These are phyloP conservation scores for Penicillium sp. DNA, from an alignment of 2,329 filamentous ascomycete species.

Conservation along the genomic window DNA sequence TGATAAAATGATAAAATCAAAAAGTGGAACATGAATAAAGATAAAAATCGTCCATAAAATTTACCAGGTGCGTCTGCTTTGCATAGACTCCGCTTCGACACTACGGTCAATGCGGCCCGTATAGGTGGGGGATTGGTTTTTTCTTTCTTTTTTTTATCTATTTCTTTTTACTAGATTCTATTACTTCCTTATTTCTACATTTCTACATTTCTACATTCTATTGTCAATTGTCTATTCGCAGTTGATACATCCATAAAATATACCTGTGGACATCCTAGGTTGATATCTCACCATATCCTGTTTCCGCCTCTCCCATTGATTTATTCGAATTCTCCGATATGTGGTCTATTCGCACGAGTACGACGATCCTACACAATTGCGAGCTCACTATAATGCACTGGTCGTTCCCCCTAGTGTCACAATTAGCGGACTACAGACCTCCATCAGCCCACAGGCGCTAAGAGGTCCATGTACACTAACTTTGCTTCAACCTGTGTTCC, in stretches of 20 bases:
- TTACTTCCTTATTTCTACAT: background rate
- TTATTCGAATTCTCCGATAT: constrained; percentile 10
- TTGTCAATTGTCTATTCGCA: background rate
- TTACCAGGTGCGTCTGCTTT: constrained; percentile 18
- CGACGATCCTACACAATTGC: constrained; percentile 7
- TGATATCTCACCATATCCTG: background rate
- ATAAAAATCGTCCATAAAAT: background rate
- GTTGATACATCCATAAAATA: background rate
- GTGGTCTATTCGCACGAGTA: constrained; percentile 13
- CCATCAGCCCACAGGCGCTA: constrained; percentile 7
- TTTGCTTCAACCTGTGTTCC: constrained; percentile 18
- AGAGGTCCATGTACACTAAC: constrained; percentile 9
- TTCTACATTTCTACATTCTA: background rate
- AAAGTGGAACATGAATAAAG: constrained; percentile 1
- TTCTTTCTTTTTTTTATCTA: background rate
- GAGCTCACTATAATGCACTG: constrained; percentile 7
- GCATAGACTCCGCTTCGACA: constrained; percentile 18
- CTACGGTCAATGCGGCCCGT: constrained; percentile 23
- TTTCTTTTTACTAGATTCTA: background rate
- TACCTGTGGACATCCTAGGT: background rate
- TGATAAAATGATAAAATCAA: no score
- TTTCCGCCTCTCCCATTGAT: background rate
- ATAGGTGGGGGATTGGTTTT: constrained; percentile 9
- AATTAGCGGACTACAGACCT: constrained; percentile 3
- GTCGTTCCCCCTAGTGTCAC: background rate